Percentiles rank a stretch among this genome's conserved stretches.
Evolutionary conservation across 805 yeast genomes (phyloP).

Genomic region (Yamadazyma akitaensis): DNA sequence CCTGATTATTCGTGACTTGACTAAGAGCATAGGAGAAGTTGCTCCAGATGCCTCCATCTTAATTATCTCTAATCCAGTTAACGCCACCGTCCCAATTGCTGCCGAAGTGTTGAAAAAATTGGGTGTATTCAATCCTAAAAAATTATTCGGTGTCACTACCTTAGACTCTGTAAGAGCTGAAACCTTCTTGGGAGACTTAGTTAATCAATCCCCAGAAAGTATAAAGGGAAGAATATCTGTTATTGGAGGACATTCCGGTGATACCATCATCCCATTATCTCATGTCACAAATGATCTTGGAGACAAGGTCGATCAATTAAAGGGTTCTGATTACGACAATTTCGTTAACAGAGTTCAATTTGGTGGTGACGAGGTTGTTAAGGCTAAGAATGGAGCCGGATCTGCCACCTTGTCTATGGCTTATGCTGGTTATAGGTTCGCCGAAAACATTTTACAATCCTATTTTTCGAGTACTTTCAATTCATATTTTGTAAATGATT

Average conservation of each 20-base stretch:
- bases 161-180: conserved; percentile 46
- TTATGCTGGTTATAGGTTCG: conserved; percentile 82
- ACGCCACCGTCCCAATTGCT: conserved; percentile 47
- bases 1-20: conserved; percentile 41
- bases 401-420: conserved; percentile 97
- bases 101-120: conserved; percentile 45
- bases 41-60: conserved; percentile 44
- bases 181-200: conserved; percentile 40
- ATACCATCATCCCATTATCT: conserved; percentile 42
- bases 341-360: conserved; percentile 44
- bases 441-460: conserved; percentile 47
- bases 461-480: conserved; percentile 16
- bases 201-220: conserved; percentile 26
- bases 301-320: conserved; percentile 13
- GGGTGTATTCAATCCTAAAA: conserved; percentile 44
- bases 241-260: conserved; percentile 47
- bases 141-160: conserved; percentile 46
- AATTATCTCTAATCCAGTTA: conserved; percentile 46
- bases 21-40: conserved; percentile 35
- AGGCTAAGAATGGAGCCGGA: conserved; percentile 92
- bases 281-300: conserved; percentile 16
- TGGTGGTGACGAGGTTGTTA: conserved; percentile 95
- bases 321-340: conserved; percentile 17
- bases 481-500: conserved; percentile 35
- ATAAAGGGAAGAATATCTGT: conserved; percentile 42